Evolutionary conservation across 2,329 filamentous ascomycete genomes (phyloP).

Genomic region (Emericellopsis cladophorae): DNA sequence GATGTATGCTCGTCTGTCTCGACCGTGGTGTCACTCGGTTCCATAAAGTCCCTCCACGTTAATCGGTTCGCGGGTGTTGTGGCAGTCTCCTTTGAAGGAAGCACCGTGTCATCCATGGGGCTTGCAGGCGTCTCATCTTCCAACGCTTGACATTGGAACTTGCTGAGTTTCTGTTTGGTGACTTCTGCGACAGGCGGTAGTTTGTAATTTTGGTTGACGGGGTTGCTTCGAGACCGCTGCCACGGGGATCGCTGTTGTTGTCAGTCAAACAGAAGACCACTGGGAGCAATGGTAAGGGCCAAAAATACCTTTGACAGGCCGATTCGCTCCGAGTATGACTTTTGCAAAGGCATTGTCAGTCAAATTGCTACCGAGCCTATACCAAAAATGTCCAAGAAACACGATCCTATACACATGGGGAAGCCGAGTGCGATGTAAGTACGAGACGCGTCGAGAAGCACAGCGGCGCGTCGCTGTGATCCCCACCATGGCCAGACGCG

Average conservation of each 20-base stretch:
- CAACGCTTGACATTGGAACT: slow-evolving; percentile 30
- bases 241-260: slow-evolving; percentile 27
- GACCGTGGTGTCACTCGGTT: slow-evolving; percentile 26
- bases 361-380: too few relatives aligned
- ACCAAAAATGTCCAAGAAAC: background rate
- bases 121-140: slow-evolving; percentile 4
- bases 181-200: slow-evolving; percentile 39
- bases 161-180: slow-evolving; percentile 49
- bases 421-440: too few relatives aligned
- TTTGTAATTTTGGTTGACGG: slow-evolving; percentile 21
- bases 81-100: slow-evolving; percentile 6
- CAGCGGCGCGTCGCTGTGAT: too few relatives aligned
- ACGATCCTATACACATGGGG: background rate
- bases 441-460: too few relatives aligned
- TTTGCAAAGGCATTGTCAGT: slow-evolving; percentile 20
- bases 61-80: slow-evolving; percentile 30
- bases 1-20: slow-evolving; percentile 32
- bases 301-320: slow-evolving; percentile 16
- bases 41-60: slow-evolving; percentile 46
- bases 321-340: slow-evolving; percentile 25
- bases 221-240: slow-evolving; percentile 41
- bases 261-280: slow-evolving; percentile 1
- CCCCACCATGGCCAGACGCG: too few relatives aligned
- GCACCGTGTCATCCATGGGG: background rate
- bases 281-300: background rate